phyloP scores from a whole-genome alignment of 2,329 filamentous ascomycete species.

The Ilyonectria sp. region DNA sequence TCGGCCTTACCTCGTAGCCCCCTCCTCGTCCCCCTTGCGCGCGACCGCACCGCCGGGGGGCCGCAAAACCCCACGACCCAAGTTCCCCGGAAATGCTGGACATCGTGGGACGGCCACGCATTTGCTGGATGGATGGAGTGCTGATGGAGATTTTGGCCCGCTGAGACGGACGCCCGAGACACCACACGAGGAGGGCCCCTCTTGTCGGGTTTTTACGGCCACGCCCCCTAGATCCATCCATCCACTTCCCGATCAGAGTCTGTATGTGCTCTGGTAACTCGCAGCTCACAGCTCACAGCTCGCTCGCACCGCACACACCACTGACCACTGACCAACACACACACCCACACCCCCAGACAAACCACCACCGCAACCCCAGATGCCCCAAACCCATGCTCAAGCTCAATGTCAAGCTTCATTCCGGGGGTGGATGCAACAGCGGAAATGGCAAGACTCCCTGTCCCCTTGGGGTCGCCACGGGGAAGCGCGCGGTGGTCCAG shows the following conservation, averaged over 20 bases:
- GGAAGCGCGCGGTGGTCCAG: not conserved
- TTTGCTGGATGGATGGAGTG: constrained; percentile 21
- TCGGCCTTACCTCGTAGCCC: constrained; percentile 54
- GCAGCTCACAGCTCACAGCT: no score
- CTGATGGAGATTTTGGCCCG: not conserved
- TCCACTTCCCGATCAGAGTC: no score
- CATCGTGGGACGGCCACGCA: constrained; percentile 33
- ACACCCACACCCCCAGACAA: not conserved
- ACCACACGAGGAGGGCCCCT: constrained; percentile 23
- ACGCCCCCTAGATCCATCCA: no score
- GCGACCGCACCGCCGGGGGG: constrained; percentile 24
- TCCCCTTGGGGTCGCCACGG: not conserved
- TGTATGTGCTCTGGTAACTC: no score
- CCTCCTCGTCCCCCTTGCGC: constrained; percentile 2
- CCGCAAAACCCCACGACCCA: constrained; percentile 42
- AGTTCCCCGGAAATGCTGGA: constrained; percentile 51
- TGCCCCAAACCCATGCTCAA: constrained; percentile 6
- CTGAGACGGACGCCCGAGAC: constrained; percentile 31
- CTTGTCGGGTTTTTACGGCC: not conserved
- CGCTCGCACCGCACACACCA: not conserved
- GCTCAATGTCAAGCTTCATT: constrained; percentile 30
- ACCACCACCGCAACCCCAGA: not conserved
- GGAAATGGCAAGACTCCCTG: not conserved
- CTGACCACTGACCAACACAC: not conserved
- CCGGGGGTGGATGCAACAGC: constrained; percentile 29